Conservation (phyloP, 2,329 filamentous ascomycete species). For the Curvularia eragrostidis region DNA sequence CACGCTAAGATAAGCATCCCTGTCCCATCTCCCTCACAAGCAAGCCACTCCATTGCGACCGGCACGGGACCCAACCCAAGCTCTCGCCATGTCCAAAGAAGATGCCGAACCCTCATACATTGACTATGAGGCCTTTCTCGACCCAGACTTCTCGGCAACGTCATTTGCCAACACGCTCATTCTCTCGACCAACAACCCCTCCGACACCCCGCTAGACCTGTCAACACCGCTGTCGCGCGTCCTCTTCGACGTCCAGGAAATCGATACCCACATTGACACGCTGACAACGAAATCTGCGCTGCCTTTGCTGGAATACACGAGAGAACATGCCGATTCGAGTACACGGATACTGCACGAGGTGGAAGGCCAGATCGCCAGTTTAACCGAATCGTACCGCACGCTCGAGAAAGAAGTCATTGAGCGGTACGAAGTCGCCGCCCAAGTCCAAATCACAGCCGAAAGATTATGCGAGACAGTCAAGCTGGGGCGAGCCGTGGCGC, state of each 20-base stretch:
- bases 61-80: neutral
- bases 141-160: slow-evolving; percentile 79
- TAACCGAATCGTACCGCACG: slow-evolving; percentile 85
- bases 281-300: slow-evolving; percentile 85
- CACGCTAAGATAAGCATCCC: slow-evolving; percentile 16
- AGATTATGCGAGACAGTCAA: slow-evolving; percentile 81
- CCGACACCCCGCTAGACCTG: slow-evolving; percentile 88
- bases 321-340: slow-evolving; percentile 74
- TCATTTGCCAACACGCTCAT: slow-evolving; percentile 89
- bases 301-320: slow-evolving; percentile 78
- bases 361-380: slow-evolving; percentile 76
- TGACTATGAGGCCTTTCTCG: slow-evolving; percentile 91
- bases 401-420: slow-evolving; percentile 85
- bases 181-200: slow-evolving; percentile 87
- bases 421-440: slow-evolving; percentile 84
- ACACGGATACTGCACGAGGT: slow-evolving; percentile 75
- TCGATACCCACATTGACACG: slow-evolving; percentile 92
- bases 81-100: slow-evolving; percentile 41
- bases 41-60: neutral
- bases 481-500: slow-evolving; percentile 75
- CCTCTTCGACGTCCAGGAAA: slow-evolving; percentile 94
- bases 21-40: neutral
- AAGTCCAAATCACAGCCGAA: slow-evolving; percentile 78
- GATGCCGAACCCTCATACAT: slow-evolving; percentile 78
- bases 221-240: slow-evolving; percentile 92